Base-by-base conservation (phyloP, 495 filamentous ascomycete species). In the Penicillium alfredii region DNA sequence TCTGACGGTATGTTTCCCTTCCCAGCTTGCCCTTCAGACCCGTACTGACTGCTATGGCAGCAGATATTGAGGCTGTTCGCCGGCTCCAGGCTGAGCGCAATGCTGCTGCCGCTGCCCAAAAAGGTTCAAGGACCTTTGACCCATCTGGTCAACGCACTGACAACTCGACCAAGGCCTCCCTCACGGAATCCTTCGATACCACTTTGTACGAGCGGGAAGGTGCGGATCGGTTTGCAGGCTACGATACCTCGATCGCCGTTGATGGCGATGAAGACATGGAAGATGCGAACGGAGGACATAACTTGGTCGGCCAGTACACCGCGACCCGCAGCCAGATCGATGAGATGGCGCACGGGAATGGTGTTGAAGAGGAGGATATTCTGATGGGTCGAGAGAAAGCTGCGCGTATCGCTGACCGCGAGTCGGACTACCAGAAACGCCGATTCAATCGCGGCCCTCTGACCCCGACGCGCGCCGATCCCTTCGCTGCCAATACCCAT, bases 341-440 rank as follows among this genome's bases (percentile, higher is more conserved):
- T 58, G 93, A 99, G 70, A 90, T 96, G 65, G 86, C 90, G 6
- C 78, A 70, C 28, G 87, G 88, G 31, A 77, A 74, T 41, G 84
- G 85, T 26, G 86, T 87, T 14, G 86, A 89, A 57, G 90, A 96
- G 60, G 89, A 92, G 45, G 93, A 99, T 54, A 84, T 88, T 8
- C 69, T 99, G 43, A 70, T 87, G 22, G 83, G 82, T 19, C 81
- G 86, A 55, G 92, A 96, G 65, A 84, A 92, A 66, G 79, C 84
- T 58, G 86, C 82, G 14, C 80, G 88, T 51, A 94, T 99, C 58
- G 75, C 82, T 12, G 86, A 89, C 49, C 80, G 93, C 42, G 88
- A 97, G 69, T 93, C 89, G 38, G 90, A 96, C 55, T 99, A 99
- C 55, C 93, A 99, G 64, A 95, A 95, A 66, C 86, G 89, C 37